These are phyloP conservation scores for Sphaerostilbella broomeana DNA, from an alignment of 2,329 filamentous ascomycete species.

Conservation along the genomic window DNA sequence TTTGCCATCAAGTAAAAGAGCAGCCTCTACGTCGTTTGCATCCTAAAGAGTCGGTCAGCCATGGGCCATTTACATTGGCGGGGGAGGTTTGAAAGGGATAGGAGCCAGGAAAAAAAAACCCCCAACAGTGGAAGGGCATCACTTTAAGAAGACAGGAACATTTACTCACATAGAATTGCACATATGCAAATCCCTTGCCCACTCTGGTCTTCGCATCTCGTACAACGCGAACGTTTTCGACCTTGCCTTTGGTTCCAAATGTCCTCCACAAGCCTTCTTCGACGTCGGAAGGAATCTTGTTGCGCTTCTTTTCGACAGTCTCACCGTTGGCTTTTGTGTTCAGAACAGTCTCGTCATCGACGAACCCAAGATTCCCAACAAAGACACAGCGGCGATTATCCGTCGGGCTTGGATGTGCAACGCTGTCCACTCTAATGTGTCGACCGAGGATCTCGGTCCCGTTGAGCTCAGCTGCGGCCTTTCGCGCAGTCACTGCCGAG, in stretches of 20 bases:
- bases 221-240: conserved; percentile 90
- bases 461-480: conserved; percentile 72
- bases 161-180: conserved; percentile 78
- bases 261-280: conserved; percentile 90
- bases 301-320: conserved; percentile 65
- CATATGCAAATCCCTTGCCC: conserved; percentile 95
- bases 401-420: conserved; percentile 76
- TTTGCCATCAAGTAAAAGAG: conserved; percentile 80
- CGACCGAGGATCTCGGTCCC: conserved; percentile 77
- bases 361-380: conserved; percentile 91
- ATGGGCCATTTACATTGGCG: not conserved
- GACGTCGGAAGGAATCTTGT: conserved; percentile 70
- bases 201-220: conserved; percentile 85
- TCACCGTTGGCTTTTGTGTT: conserved; percentile 59
- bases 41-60: conserved; percentile 43
- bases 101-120: not conserved
- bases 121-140: not conserved
- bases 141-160: too few relatives aligned
- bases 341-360: conserved; percentile 78
- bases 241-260: conserved; percentile 66
- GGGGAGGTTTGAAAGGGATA: not conserved
- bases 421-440: conserved; percentile 83
- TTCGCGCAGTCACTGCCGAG: conserved; percentile 65
- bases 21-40: conserved; percentile 81
- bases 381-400: conserved; percentile 91